Base-by-base conservation (phyloP, 441 rosid genomes). In the Adansonia rubrostipa region DNA sequence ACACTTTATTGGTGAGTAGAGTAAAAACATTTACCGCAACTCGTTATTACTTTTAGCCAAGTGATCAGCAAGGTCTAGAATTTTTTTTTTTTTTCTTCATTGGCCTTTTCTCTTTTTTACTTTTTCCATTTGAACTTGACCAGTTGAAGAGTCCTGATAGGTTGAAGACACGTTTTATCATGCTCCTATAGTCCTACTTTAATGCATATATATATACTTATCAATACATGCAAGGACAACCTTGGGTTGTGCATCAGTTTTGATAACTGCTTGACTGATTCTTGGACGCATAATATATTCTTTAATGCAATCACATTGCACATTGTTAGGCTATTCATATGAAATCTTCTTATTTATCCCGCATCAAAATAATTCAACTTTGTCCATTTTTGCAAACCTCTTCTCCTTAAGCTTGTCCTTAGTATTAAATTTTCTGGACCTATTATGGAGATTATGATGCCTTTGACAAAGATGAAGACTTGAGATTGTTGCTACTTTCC, bases 1-100 rank as follows among this genome's bases (percentile, higher is more conserved):
- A 89, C 68, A 85, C 85, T 80, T 82, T 89, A 62, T 83, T 87
- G 88, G 92, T 89, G 75, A 83, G 86, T 80, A n/a, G 20, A 45
- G 48, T 17, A 42, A 80, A 51, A 0, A 3, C 15, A 57, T 17
- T 28, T 54, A 17, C 58, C n/a, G 6, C 56, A 54, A 4, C 7
- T 10, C 33, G 2, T 53, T 40, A 45, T 54, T 47, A 9, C 24
- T 56, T 10, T 8, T 57, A 65, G 68, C 33, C 65, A 19, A 40
- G 61, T 51, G 48, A 1, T 33, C 2, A 1, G 28, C 33, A 54
- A 54, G 63, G 47, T 73, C 65, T 17, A 57, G 53, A 72, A 56
- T 17, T 71, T 22, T 36, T 40, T 9, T 71, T 14, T 33, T 6
- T 22, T 36, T 40, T 10, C 54, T 14, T 33, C 9, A 36, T 72